phyloP scores from a whole-genome alignment of 176 grass and related monocot species.

The Avena insularis region DNA sequence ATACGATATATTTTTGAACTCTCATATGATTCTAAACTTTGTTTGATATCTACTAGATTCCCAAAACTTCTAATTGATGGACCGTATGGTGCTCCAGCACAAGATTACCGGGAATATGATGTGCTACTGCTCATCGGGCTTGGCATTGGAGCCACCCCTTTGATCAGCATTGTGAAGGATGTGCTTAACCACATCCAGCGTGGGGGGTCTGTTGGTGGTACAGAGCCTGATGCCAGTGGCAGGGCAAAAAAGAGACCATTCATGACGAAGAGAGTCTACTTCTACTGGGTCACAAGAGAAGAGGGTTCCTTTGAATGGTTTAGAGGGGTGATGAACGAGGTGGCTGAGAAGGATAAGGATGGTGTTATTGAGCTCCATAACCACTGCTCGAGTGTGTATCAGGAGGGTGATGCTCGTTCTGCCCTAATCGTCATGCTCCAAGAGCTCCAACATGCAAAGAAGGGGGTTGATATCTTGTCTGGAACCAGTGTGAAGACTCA shows the following conservation, averaged over 20 bases:
- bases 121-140: slow-evolving; percentile 86
- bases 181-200: slow-evolving; percentile 85
- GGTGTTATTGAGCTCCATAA: slow-evolving; percentile 95
- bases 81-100: slow-evolving; percentile 88
- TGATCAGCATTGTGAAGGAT: slow-evolving; percentile 98
- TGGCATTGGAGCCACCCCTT: slow-evolving; percentile 92
- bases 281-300: slow-evolving; percentile 96
- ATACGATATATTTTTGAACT: slow-evolving; percentile 20
- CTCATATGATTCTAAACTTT: not conserved
- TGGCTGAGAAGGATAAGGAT: slow-evolving; percentile 80
- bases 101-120: slow-evolving; percentile 91
- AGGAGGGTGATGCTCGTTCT: slow-evolving; percentile 92
- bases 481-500: slow-evolving; percentile 90
- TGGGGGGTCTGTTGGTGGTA: slow-evolving; percentile 47
- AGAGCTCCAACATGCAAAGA: slow-evolving; percentile 83
- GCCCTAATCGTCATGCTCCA: slow-evolving; percentile 97
- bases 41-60: slow-evolving; percentile 55
- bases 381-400: slow-evolving; percentile 88
- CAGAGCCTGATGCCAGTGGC: slow-evolving; percentile 39
- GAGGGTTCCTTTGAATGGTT: slow-evolving; percentile 98
- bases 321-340: slow-evolving; percentile 93
- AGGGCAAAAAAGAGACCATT: slow-evolving; percentile 57
- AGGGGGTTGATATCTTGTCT: slow-evolving; percentile 86
- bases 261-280: slow-evolving; percentile 86
- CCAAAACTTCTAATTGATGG: slow-evolving; percentile 85